A percentile compares a stretch with the other conserved stretches of the same genome.
These are phyloP conservation scores for Rhodocollybia butyracea DNA, from an alignment of 768 basidiomycete genomes.

Conservation along the genomic window DNA sequence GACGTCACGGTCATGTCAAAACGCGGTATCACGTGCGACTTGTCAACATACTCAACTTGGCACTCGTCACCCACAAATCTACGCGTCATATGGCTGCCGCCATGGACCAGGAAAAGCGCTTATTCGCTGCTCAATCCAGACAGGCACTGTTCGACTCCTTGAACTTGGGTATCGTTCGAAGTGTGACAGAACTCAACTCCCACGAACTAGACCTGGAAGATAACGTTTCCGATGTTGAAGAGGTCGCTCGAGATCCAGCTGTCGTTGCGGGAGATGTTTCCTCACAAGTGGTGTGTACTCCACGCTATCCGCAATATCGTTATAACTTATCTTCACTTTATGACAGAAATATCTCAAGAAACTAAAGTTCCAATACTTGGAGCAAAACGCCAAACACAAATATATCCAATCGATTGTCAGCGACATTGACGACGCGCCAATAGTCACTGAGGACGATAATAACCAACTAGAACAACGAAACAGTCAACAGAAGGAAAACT, in stretches of 20 bases:
- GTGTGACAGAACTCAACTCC: slow-evolving; percentile 32
- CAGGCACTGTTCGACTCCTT: slow-evolving; percentile 29
- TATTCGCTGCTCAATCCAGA: slow-evolving; percentile 26
- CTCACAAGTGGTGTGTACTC: slow-evolving; percentile 52
- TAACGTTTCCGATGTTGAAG: slow-evolving; percentile 33
- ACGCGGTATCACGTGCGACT: too few species aligned
- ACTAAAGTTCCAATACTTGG: slow-evolving; percentile 86
- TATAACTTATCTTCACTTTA: neutral
- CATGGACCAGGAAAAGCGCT: slow-evolving; percentile 22
- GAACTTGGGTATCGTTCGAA: slow-evolving; percentile 35
- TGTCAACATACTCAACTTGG: too few species aligned
- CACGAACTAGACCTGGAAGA: slow-evolving; percentile 30
- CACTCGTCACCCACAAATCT: too few species aligned
- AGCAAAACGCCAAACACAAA: slow-evolving; percentile 88
- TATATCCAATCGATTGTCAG: slow-evolving; percentile 86
- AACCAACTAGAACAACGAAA: slow-evolving; percentile 58
- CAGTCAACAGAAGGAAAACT: slow-evolving; percentile 63
- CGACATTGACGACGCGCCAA: slow-evolving; percentile 78
- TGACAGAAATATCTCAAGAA: slow-evolving; percentile 72
- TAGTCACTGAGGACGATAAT: slow-evolving; percentile 79
- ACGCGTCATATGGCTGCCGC: too few species aligned
- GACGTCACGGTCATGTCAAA: too few species aligned
- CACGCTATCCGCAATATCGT: neutral
- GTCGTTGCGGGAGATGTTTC: slow-evolving; percentile 57
- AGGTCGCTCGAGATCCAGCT: slow-evolving; percentile 45